Base-by-base conservation (phyloP, 2,329 filamentous ascomycete species). In the Fusarium mexicanum region DNA sequence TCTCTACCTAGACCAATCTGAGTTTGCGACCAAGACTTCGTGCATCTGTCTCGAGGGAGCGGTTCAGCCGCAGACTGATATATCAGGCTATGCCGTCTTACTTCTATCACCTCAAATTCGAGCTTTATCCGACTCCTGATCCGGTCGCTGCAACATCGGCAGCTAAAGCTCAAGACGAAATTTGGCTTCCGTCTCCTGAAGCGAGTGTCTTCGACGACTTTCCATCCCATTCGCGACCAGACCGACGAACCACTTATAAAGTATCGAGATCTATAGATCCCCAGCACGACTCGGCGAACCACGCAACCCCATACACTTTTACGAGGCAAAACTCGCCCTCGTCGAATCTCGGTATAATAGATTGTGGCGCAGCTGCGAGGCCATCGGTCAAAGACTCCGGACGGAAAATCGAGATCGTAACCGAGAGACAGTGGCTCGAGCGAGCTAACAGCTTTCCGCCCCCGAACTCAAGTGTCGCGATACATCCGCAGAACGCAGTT, bases 81-180 rank as follows among this genome's bases (percentile, higher is more conserved):
- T 53, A 38, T 38, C 68, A 79, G 80, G 84, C 79, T 83, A 91
- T 91, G 89, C 87, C 87, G 84, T 86, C 87, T 37, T 91, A 91
- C 80, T 89, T 89, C 73, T 92, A 92, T 77, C 90, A 92, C 76
- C 79, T 92, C n/a, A 91, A 89, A 75, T 87, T 92, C 77, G 91
- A 92, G 83, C 85, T 92, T 47, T 92, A 92, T 80, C 81, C 85
- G 48, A 86, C 83, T 69, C 80, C 85, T 53, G 80, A 83, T 58
- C 84, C 85, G 8, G 31, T 73, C 53, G 61, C 69, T 48, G 57
- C 60, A 44, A 61, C 64, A 20, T 58, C 53, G 24, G 66, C 64
- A 33, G 68, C 61, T 67, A 62, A 31, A 18, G 65, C 61, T 41
- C 69, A 58, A 63, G 61, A 71, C 47, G 63, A 81, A 43, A 76